Conservation (phyloP, 768 basidiomycete species). For the Lactarius deliciosus region DNA sequence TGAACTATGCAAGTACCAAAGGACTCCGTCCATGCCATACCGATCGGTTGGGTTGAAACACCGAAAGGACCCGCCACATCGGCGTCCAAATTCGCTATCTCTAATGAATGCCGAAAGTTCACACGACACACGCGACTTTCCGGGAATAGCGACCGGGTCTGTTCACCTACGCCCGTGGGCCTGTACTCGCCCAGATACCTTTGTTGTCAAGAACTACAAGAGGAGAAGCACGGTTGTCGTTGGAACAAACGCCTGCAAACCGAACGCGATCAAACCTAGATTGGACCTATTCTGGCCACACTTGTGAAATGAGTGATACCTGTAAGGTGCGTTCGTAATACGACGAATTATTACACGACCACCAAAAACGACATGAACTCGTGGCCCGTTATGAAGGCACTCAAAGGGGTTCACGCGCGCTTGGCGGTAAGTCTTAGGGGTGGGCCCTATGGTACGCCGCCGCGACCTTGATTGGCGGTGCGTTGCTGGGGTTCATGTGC, state of each 20-base stretch:
- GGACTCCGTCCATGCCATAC: neutral
- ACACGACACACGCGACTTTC: neutral
- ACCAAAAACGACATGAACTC: neutral
- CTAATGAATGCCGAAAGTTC: neutral
- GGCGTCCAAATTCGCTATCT: neutral
- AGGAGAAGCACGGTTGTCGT: neutral
- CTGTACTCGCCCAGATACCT: neutral
- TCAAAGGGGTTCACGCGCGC: neutral
- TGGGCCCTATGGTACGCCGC: neutral
- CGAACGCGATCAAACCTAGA: neutral
- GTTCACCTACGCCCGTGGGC: neutral
- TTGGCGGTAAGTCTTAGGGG: neutral
- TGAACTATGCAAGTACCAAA: neutral
- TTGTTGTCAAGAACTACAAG: neutral
- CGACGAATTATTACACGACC: neutral
- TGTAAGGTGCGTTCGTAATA: neutral
- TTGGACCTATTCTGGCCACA: neutral
- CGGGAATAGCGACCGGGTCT: neutral
- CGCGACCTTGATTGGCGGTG: neutral
- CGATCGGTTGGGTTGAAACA: neutral
- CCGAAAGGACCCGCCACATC: neutral
- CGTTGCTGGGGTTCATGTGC: neutral
- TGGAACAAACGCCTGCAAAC: neutral
- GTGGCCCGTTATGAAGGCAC: neutral
- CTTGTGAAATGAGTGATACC: neutral